Conservation (phyloP, 2,329 filamentous ascomycete species). For the Sphaerulina vaccinii region DNA sequence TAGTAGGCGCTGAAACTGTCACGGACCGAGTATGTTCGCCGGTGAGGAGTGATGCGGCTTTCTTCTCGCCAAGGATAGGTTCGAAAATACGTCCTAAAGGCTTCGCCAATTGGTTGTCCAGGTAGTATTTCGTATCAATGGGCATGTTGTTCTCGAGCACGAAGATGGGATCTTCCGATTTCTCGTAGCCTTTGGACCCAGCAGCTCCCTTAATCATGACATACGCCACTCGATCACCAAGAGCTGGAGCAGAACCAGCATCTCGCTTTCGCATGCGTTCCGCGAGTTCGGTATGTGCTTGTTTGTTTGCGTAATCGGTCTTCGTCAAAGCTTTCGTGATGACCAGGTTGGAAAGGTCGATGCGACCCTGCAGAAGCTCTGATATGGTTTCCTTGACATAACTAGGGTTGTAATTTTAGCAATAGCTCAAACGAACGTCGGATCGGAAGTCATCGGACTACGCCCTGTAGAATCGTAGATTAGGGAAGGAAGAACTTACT, state of each 20-base stretch:
- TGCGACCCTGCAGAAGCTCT: conserved; percentile 91
- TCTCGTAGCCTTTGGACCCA: conserved; percentile 92
- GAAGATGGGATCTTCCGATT: conserved; percentile 94
- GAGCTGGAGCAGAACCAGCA: conserved; percentile 83
- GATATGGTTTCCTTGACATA: conserved; percentile 97
- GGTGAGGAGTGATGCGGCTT: conserved; percentile 78
- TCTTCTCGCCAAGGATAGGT: conserved; percentile 91
- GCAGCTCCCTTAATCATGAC: conserved; percentile 92
- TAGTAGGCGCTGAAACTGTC: conserved; percentile 82
- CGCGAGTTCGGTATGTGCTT: conserved; percentile 93
- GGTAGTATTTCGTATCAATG: conserved; percentile 97
- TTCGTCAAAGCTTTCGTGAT: conserved; percentile 97
- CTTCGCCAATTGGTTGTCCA: conserved; percentile 97
- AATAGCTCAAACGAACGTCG: conserved; percentile 16
- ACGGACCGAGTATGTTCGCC: conserved; percentile 96
- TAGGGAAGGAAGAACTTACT: conserved; percentile 59
- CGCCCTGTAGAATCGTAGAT: not conserved
- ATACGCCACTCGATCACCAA: conserved; percentile 96
- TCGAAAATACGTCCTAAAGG: conserved; percentile 95
- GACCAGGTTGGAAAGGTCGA: conserved; percentile 98
- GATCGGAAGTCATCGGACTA: conserved; percentile 17
- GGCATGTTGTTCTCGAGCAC: conserved; percentile 97
- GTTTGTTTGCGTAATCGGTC: conserved; percentile 82
- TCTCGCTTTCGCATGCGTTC: conserved; percentile 97
- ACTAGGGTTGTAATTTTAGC: conserved; percentile 52